Percentiles rank a stretch among this genome's conserved stretches.
phyloP scores from a whole-genome alignment of 2,329 filamentous ascomycete species.

The Aspergillus amoenus region DNA sequence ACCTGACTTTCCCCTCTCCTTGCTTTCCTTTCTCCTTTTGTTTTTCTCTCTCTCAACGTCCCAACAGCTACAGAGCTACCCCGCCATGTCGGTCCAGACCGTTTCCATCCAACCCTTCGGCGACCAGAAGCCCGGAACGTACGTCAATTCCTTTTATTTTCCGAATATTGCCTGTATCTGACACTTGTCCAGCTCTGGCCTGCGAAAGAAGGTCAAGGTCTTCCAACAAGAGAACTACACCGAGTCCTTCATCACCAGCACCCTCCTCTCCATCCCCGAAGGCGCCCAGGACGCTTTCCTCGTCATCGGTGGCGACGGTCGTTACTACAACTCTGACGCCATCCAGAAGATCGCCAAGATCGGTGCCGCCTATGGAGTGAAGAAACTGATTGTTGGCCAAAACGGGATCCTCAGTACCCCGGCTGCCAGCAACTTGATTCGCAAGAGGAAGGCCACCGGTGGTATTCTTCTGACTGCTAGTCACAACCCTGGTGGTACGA shows the following conservation, averaged over 20 bases:
- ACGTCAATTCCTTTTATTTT: slow-evolving; percentile 49
- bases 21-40: slow-evolving; percentile 7
- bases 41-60: background rate
- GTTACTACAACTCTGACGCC: slow-evolving; percentile 96
- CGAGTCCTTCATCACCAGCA: slow-evolving; percentile 91
- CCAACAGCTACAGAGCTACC: slow-evolving; percentile 7
- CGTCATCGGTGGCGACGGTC: slow-evolving; percentile 95
- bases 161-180: slow-evolving; percentile 15
- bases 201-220: slow-evolving; percentile 97
- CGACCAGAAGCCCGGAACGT: slow-evolving; percentile 99
- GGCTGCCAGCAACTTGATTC: slow-evolving; percentile 92
- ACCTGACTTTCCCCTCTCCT: slow-evolving; percentile 9
- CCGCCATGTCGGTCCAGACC: slow-evolving; percentile 70
- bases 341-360: slow-evolving; percentile 98
- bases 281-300: slow-evolving; percentile 84
- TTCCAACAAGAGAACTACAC: slow-evolving; percentile 96
- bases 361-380: slow-evolving; percentile 92
- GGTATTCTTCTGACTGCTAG: slow-evolving; percentile 96
- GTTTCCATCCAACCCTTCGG: slow-evolving; percentile 82
- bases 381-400: slow-evolving; percentile 96
- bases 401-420: slow-evolving; percentile 96
- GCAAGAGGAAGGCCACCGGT: slow-evolving; percentile 90
- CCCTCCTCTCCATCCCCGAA: slow-evolving; percentile 94
- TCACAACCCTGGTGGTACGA: slow-evolving; percentile 93
- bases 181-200: slow-evolving; percentile 69